Evolutionary conservation across 2,329 filamentous ascomycete genomes (phyloP), one percentile per base, ranked within the genome.

Genomic region (Microcyclospora pomicola): DNA sequence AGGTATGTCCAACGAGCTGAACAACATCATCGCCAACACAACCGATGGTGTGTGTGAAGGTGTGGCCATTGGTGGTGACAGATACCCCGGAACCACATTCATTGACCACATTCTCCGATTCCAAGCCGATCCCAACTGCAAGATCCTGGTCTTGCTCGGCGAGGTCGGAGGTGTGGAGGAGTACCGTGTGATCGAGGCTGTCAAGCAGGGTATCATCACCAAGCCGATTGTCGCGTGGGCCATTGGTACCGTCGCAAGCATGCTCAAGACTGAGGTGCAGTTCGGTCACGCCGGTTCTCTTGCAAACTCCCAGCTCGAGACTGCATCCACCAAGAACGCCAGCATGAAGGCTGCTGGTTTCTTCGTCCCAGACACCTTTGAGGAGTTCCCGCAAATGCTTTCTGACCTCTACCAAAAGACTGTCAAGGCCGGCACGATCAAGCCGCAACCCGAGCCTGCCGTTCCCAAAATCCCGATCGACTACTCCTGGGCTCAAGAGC

Each of bases 181-280:
- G 69, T 98, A 98, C 77, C 87, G 93, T 67, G 91, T 98, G 53
- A 95, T 98, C 52, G 88, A 98, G 59, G 91, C 91, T 44, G 84
- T 98, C 54, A 91, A 96, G 78, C 73, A 82, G 50, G 91, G 91
- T 56, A 66, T 75, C 60, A 94, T 98, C 64, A 98, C 81, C 63
- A 98, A 98, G 79, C 91, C 91, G 56, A 91, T 98, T 58, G 87
- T 98, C 44, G 91, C 91, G 32, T 98, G 91, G 91, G 91, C 91
- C 52, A 98, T 98, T 59, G 91, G 91, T 72, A 98, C 91, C 55
- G 95, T 92, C 66, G 91, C 91, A 48, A 88, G 84, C 75, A 91
- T 98, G 86, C 93, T 98, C 74, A 96, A 94, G 80, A 98, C 91
- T 31, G 91, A 98, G 72, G 91, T 98, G 33, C 91, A 98, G 67